Evolutionary conservation across 805 yeast species (phyloP), one percentile per base, ranked within the genome.

Genomic region (Scheffersomyces amazonensis): DNA sequence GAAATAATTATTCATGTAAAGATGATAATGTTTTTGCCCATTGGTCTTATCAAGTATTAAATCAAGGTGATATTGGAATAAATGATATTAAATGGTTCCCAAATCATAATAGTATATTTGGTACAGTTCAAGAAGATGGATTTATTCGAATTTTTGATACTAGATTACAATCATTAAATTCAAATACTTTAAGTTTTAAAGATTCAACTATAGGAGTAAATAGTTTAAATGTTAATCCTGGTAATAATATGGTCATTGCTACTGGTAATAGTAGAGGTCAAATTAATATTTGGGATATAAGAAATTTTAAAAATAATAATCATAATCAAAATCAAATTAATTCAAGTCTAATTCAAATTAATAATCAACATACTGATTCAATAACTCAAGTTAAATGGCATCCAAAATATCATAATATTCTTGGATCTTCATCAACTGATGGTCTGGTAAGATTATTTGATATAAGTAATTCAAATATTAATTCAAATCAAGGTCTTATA

Each of bases 361-460:
- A 34, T 15, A 53, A 67, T 1, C 83, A 43, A 5, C 73, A 87
- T 40, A 42, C 50, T 0, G 85, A 71, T 5, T 58, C 85, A 0
- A 67, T 89, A 5, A 78, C 91, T 0, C 71, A 80, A 6, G 43
- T 87, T 3, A 78, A 80, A 45, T 90, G 95, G 95, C 87, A 83
- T 48, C 83, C 84, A 1, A 61, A 60, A 17, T 52, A 56, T 18
- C 70, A 71, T 6, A 64, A 77, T 1, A 53, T 87, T 1, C 44
- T 88, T 7, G 90, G 87, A 0, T 67, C 81, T 3, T 79, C 85
- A 0, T 79, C 82, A n/a, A 75, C 76, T 2, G 88, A 82, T 49
- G 76, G 78, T 1, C 49, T 71, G 33, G 88, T 83, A 8, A 78
- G 77, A 49, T 27, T 87, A 2, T 80, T 82, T 77, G 84, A 85